These are phyloP conservation scores for Chlamydomonas urium DNA, from an alignment of 139 green algal genomes.

Conservation along the genomic window DNA sequence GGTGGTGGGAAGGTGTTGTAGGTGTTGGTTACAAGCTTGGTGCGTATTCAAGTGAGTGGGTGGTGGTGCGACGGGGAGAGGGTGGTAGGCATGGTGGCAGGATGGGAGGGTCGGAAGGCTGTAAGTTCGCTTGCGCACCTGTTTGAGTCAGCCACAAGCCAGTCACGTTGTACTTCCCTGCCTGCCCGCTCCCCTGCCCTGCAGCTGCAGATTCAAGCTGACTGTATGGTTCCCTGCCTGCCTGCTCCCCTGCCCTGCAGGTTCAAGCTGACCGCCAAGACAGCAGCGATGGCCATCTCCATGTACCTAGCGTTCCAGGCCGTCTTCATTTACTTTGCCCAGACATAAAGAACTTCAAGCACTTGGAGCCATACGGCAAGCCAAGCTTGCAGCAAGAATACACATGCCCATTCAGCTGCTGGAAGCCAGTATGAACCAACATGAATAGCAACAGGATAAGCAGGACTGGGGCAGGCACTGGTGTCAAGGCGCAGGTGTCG, in stretches of 20 bases:
- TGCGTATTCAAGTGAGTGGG: background rate
- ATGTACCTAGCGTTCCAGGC: constrained; percentile 36
- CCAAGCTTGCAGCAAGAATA: too few species aligned
- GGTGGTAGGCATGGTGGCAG: background rate
- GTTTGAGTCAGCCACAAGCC: too few species aligned
- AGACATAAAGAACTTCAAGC: background rate
- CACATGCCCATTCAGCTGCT: too few species aligned
- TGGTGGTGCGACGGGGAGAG: background rate
- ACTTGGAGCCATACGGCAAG: too few species aligned
- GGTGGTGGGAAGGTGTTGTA: too few species aligned
- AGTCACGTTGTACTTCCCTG: too few species aligned
- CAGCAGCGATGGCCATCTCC: constrained; percentile 13
- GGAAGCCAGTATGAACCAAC: too few species aligned
- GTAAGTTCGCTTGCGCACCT: too few species aligned
- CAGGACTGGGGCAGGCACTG: too few species aligned
- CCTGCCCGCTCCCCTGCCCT: too few species aligned
- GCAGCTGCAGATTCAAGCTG: background rate
- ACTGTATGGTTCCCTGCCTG: background rate
- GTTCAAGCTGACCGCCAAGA: constrained; percentile 21
- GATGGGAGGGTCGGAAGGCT: background rate
- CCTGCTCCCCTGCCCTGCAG: background rate
- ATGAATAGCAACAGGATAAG: too few species aligned
- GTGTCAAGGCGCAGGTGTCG: too few species aligned
- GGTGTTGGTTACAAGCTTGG: background rate
- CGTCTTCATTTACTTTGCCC: constrained; percentile 5